Conservation (phyloP, 768 basidiomycete species). For the Tulasnella sp. region DNA sequence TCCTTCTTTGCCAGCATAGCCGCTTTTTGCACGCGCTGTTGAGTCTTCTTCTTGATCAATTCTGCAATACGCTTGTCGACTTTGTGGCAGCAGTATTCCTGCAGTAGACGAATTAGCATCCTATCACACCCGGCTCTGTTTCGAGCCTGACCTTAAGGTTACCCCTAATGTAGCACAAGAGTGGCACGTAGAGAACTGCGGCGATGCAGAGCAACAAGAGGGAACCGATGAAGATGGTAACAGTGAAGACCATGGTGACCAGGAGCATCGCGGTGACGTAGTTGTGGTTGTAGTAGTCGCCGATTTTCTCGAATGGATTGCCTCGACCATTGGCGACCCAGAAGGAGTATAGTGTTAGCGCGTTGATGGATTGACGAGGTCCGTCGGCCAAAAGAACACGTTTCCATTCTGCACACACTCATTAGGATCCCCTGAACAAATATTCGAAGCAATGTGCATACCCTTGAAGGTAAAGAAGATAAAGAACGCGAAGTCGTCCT, state of each 20-base stretch:
- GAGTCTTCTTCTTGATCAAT: constrained; percentile 87
- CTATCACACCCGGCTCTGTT: not conserved
- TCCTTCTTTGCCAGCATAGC: constrained; percentile 84
- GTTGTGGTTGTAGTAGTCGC: constrained; percentile 70
- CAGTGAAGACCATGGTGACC: constrained; percentile 86
- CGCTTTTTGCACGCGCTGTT: constrained; percentile 77
- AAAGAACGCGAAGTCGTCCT: constrained; percentile 98
- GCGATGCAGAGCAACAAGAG: constrained; percentile 77
- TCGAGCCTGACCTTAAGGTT: constrained; percentile 74
- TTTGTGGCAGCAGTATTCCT: constrained; percentile 99
- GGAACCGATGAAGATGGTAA: constrained; percentile 80
- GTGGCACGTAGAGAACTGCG: constrained; percentile 85
- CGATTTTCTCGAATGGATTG: constrained; percentile 61
- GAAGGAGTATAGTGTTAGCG: constrained; percentile 91
- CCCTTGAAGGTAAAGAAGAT: constrained; percentile 99
- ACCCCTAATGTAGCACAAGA: constrained; percentile 91
- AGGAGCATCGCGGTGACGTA: constrained; percentile 79
- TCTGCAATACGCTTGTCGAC: constrained; percentile 97
- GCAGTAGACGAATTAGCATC: not conserved
- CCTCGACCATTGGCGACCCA: constrained; percentile 55
- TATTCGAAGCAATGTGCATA: constrained; percentile 41
- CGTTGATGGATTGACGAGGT: constrained; percentile 96
- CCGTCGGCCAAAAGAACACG: constrained; percentile 87
- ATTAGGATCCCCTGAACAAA: not conserved
- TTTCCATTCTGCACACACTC: constrained; percentile 67